Conservation (phyloP, 306 rosid genomes). For the Vigna radiata region DNA sequence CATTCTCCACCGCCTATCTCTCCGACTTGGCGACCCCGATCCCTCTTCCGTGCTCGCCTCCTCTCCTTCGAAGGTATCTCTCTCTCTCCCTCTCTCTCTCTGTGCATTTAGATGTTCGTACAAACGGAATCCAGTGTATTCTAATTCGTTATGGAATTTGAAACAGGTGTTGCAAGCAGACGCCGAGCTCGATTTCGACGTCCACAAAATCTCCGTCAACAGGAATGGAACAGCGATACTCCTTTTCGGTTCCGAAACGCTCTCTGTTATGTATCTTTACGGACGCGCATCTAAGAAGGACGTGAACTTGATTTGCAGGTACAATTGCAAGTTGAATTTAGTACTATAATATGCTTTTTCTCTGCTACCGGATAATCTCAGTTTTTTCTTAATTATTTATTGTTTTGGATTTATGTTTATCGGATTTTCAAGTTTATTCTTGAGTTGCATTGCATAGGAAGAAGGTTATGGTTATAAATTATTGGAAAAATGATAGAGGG, state of each 20-base stretch:
- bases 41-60: slow-evolving; percentile 80
- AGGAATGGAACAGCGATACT: slow-evolving; percentile 76
- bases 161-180: slow-evolving; percentile 79
- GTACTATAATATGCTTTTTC: neutral
- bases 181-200: slow-evolving; percentile 56
- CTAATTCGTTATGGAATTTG: slow-evolving; percentile 36
- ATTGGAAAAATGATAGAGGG: neutral
- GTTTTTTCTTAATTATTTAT: slow-evolving; percentile 42
- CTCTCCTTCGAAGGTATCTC: slow-evolving; percentile 76
- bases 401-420: neutral
- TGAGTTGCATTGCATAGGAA: slow-evolving; percentile 17
- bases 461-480: slow-evolving; percentile 17
- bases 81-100: neutral
- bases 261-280: slow-evolving; percentile 78
- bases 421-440: slow-evolving; percentile 19
- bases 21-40: slow-evolving; percentile 89
- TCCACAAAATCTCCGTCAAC: slow-evolving; percentile 75
- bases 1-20: slow-evolving; percentile 75
- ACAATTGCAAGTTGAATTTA: neutral
- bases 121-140: neutral
- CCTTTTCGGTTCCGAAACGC: slow-evolving; percentile 68
- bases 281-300: slow-evolving; percentile 69
- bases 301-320: slow-evolving; percentile 80
- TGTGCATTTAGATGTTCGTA: slow-evolving; percentile 15
- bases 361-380: slow-evolving; percentile 11